Conservation (phyloP, 2,329 filamentous ascomycete genomes). For the Pseudogymnoascus sp. region DNA sequence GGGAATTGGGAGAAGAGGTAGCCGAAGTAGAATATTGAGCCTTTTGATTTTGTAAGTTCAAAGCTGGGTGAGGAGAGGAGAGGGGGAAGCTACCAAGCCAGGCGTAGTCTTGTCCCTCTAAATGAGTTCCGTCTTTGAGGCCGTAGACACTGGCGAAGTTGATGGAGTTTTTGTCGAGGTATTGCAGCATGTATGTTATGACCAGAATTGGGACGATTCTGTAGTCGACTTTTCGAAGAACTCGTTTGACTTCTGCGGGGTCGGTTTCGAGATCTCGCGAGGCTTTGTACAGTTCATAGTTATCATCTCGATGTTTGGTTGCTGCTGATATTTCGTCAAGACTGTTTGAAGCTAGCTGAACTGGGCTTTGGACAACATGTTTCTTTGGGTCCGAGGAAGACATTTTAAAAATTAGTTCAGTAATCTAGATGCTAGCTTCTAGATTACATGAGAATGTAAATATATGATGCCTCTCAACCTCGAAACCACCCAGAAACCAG, state of each 20-base stretch:
- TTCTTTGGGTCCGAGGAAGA: conserved; percentile 17
- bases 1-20: conserved; percentile 70
- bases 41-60: conserved; percentile 50
- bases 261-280: conserved; percentile 23
- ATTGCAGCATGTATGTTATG: conserved; percentile 51
- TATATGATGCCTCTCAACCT: not conserved
- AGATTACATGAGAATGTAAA: conserved; percentile 8
- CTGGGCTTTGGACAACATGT: conserved; percentile 9
- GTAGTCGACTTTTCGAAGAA: conserved; percentile 50
- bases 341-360: not conserved
- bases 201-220: conserved; percentile 50
- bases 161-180: conserved; percentile 53
- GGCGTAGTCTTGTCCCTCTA: conserved; percentile 43
- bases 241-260: conserved; percentile 27
- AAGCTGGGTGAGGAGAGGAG: conserved; percentile 33
- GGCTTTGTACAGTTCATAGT: conserved; percentile 32
- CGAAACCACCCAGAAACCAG: conserved; percentile 1
- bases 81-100: conserved; percentile 35
- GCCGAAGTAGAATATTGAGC: conserved; percentile 67
- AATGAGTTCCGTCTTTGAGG: conserved; percentile 38
- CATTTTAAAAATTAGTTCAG: conserved; percentile 9
- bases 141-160: conserved; percentile 46
- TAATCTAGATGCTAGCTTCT: conserved; percentile 10
- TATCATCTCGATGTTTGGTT: conserved; percentile 29
- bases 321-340: conserved; percentile 17